Base-by-base conservation (phyloP, 1,284 basidiomycete genomes). In the Fomes fomentarius region DNA sequence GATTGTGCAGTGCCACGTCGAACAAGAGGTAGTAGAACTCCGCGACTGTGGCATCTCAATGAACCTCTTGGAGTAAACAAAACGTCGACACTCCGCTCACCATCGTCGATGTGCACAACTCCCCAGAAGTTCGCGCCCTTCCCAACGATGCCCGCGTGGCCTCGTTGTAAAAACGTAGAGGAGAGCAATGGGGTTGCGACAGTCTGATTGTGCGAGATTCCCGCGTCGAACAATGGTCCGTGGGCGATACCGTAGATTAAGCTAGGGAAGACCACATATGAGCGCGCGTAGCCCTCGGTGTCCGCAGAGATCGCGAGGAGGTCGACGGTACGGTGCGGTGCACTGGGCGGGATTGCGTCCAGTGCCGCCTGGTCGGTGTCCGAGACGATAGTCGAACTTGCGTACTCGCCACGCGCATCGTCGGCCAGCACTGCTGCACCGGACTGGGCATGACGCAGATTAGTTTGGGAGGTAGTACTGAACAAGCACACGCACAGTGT, bases 181-280 rank as follows among this genome's bases (percentile, higher is more conserved):
- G 77, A 62, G 1, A 71, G 34, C 38, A 47, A 14, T 4, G 74
- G 74, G 11, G 76, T 63, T 49, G 73, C 69, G 6, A 71, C 62
- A 15, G 74, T 75, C 34, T 65, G 62, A 0, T 63, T 51, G 52
- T 76, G 71, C 50, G 72, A 66, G 33, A 76, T 57, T 3, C 74
- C 75, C 10, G 67, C 54, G 24, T 76, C 71, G 30, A 70, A 67
- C 30, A 80, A 61, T 21, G 62, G 60, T 1, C 70, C 70, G 2
- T 64, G 58, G 12, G 72, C 68, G 21, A 71, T 46, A 4, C 75
- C 75, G 41, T 71, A 79, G 54, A 79, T 71, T 1, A 66, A 71
- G 1, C 71, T 63, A 14, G 78, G 78, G 25, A 71, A 43, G 28
- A 79, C 60, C 35, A 79, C 65, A 51, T 76, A 73, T 0, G 74